Conservation (phyloP, 345 rosid species). For the Cardamine resedifolia region DNA sequence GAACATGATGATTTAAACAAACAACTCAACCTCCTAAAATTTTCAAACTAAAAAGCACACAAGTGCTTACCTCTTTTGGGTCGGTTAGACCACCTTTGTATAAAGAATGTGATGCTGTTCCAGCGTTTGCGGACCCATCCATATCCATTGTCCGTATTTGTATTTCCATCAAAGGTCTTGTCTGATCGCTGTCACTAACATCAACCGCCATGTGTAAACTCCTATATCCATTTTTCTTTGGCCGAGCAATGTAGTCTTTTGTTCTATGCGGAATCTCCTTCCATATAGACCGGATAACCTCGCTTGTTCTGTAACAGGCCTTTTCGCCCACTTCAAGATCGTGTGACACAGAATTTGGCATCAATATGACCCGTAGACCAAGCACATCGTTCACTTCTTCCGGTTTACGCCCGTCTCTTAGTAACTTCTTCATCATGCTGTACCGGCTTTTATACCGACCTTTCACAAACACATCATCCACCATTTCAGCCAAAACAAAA, state of each 20-base stretch:
- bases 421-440: slow-evolving; percentile 95
- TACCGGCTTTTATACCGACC: slow-evolving; percentile 86
- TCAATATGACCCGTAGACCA: slow-evolving; percentile 76
- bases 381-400: slow-evolving; percentile 87
- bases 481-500: slow-evolving; percentile 50
- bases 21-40: background rate
- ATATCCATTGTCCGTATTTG: slow-evolving; percentile 83
- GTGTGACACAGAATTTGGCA: slow-evolving; percentile 45
- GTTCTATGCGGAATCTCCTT: slow-evolving; percentile 77
- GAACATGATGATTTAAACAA: background rate
- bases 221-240: slow-evolving; percentile 81
- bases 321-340: slow-evolving; percentile 47
- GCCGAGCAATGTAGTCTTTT: slow-evolving; percentile 80
- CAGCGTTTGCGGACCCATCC: slow-evolving; percentile 79
- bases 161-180: slow-evolving; percentile 84
- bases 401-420: slow-evolving; percentile 78
- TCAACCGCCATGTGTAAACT: slow-evolving; percentile 96
- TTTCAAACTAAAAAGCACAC: background rate
- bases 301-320: slow-evolving; percentile 70
- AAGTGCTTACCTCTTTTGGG: slow-evolving; percentile 70
- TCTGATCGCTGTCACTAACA: slow-evolving; percentile 57
- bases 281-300: slow-evolving; percentile 69
- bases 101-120: slow-evolving; percentile 86
- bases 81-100: slow-evolving; percentile 86
- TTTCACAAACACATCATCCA: slow-evolving; percentile 59